phyloP scores from a whole-genome alignment of 768 basidiomycete species.

The Trametopsis cervina region DNA sequence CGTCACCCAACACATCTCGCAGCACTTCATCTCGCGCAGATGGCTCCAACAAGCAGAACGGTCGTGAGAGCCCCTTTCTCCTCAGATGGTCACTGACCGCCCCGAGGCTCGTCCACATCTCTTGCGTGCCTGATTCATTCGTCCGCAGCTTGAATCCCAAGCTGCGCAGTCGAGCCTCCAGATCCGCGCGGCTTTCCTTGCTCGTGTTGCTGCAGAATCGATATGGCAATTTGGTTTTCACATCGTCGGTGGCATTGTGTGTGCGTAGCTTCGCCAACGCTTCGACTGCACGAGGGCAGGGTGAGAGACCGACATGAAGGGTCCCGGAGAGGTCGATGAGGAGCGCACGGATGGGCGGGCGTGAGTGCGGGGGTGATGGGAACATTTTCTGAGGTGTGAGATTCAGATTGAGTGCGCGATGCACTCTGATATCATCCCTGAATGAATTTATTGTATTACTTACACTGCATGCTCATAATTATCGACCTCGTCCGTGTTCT shows the following conservation, averaged over 20 bases:
- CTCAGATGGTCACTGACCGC: slow-evolving; percentile 44
- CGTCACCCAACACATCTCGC: slow-evolving; percentile 1
- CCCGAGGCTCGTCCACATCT: slow-evolving; percentile 61
- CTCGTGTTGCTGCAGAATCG: slow-evolving; percentile 64
- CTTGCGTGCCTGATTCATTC: slow-evolving; percentile 56
- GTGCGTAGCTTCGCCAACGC: slow-evolving; percentile 33
- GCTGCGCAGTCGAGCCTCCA: slow-evolving; percentile 34
- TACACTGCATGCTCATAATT: background rate
- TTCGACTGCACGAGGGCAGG: slow-evolving; percentile 41
- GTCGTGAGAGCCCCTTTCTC: slow-evolving; percentile 37
- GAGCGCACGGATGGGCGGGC: slow-evolving; percentile 40
- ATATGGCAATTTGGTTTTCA: slow-evolving; percentile 28
- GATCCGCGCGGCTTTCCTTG: slow-evolving; percentile 46
- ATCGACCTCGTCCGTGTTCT: no score
- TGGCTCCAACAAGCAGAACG: slow-evolving; percentile 48
- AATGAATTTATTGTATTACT: background rate
- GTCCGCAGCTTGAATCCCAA: slow-evolving; percentile 46
- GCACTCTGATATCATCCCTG: no score
- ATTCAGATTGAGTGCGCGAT: no score
- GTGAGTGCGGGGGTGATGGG: slow-evolving; percentile 2
- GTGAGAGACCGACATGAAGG: slow-evolving; percentile 43
- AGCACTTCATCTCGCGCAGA: slow-evolving; percentile 40
- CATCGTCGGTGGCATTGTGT: slow-evolving; percentile 2
- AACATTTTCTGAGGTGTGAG: background rate
- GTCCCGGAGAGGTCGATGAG: slow-evolving; percentile 68